Base-by-base conservation (phyloP, 139 green algal species). In the Marvania coccoides region DNA sequence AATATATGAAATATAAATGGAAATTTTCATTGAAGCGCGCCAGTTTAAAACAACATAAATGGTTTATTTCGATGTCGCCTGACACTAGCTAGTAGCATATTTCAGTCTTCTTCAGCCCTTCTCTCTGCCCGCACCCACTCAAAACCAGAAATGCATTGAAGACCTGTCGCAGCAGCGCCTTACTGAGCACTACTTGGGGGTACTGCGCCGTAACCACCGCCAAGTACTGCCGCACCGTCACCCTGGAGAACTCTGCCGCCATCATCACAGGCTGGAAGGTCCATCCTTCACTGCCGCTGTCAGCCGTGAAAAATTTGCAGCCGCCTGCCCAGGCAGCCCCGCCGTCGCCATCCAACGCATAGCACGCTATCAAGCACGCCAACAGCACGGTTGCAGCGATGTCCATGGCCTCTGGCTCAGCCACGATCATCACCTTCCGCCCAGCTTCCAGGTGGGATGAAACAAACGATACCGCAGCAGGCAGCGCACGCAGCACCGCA, bases 151-250 rank as follows among this genome's bases (percentile, higher is more conserved):
- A 93, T 28, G 81, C 83, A 59, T 87, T 89, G 67, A 72, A 94
- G 9, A 94, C 84, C 73, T 93, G 85, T 54, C 87, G 87, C 12
- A 94, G 65, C 60, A 80, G 79, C 33, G 63, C 78, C 0, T 82
- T 51, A 0, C 75, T 84, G 9, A 84, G 81, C 9, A 81, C 68
- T 1, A 75, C 81, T 0, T 62, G 6, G 7, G 86, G 85, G 65
- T 80, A 90, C 38, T 63, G 67, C 1, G 30, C 37, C 35, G 63
- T 77, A 5, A 92, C 72, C 6, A 72, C 60, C 0, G 81, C 83
- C 45, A 91, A 61, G 28, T 74, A 51, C 56, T 78, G 78, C 12
- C 84, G 61, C 23, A 92, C 75, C 4, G 63, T 67, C 12, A 83
- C 59, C 75, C 87, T 89, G 35, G 28, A 81, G 23, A 87, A 68